Base-by-base conservation (phyloP, 140 eudicot genomes). In the Ambrosia hybrid region DNA sequence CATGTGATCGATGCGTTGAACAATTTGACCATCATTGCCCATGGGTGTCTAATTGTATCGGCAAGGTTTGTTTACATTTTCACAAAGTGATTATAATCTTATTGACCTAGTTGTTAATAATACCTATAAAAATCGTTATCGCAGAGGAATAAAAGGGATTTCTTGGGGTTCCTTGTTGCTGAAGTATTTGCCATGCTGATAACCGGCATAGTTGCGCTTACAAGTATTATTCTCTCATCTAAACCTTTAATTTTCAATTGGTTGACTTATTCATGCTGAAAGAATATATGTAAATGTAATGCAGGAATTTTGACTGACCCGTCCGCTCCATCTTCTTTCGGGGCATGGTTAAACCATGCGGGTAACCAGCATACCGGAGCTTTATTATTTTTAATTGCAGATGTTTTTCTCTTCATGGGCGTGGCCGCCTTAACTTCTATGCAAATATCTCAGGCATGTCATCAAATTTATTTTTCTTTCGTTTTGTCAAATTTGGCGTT, bases 11-110 rank as follows among this genome's bases (percentile, higher is more conserved):
- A 66, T 90, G 97, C 80, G 97, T 90, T 55, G 97, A 90, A 76
- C 97, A 90, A 73, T 90, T 90, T 83, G 97, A 90, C 80, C 97
- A 90, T 80, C 97, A 90, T 79, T 90, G 97, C 74, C 97, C 97
- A 30, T 90, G 97, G 97, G 97, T 90, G 26, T 90, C 97, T 67
- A 90, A 90, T 79, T 90, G 97, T 80, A 78, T 90, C 67, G 97
- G 97, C 82, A 90, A 90, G 97, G 97, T 88, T 79, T 59, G 75
- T 67, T 73, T 53, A 17, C 56, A 9, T 13, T 34, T 37, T 34
- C 49, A 4, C 37, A 15, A n/a, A 64, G 38, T 67, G 3, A 1
- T 48, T 48, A 67, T 68, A 51, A 52, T 59, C 39, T 21, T 78
- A 51, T 14, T 13, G 55, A 49, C 57, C 68, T 17, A 9, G 45